Conservation (phyloP, 768 basidiomycete genomes). For the Kwoniella europaea region DNA sequence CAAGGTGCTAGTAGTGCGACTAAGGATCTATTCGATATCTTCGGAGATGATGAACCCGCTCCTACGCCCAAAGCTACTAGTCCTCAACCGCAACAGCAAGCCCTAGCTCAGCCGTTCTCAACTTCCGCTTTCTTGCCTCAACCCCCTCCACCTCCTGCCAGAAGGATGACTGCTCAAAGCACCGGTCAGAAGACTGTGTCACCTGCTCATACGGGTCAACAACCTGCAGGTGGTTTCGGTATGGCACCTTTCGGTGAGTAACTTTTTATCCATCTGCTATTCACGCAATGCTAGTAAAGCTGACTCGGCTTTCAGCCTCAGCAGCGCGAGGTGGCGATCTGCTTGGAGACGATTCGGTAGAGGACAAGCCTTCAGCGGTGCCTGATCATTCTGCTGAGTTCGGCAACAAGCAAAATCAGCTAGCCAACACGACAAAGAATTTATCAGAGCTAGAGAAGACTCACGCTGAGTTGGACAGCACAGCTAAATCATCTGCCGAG, state of each 20-base stretch:
- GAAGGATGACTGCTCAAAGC: constrained; percentile 26
- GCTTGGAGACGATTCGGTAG: constrained; percentile 52
- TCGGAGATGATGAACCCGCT: constrained; percentile 41
- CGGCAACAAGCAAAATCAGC: constrained; percentile 82
- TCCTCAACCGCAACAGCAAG: constrained; percentile 20
- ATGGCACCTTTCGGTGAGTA: constrained; percentile 44
- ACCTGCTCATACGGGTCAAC: constrained; percentile 54
- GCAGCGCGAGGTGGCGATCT: constrained; percentile 37
- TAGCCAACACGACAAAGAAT: constrained; percentile 76
- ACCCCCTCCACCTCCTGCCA: constrained; percentile 26
- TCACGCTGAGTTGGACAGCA: constrained; percentile 69
- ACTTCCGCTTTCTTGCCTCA: constrained; percentile 34
- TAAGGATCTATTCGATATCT: constrained; percentile 59
- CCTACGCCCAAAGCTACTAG: constrained; percentile 22
- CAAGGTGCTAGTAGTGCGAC: constrained; percentile 56
- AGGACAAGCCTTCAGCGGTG: constrained; percentile 29
- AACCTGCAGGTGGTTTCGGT: constrained; percentile 37
- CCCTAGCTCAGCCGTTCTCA: constrained; percentile 4
- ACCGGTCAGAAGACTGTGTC: constrained; percentile 57
- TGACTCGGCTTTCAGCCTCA: constrained; percentile 10
- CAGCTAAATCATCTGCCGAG: constrained; percentile 69
- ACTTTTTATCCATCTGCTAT: neutral
- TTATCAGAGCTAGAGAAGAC: constrained; percentile 71
- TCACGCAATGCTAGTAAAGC: neutral
- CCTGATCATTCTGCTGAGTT: constrained; percentile 79